Conservation (phyloP, 2,329 filamentous ascomycete genomes). For the Ilyonectria destructans region DNA sequence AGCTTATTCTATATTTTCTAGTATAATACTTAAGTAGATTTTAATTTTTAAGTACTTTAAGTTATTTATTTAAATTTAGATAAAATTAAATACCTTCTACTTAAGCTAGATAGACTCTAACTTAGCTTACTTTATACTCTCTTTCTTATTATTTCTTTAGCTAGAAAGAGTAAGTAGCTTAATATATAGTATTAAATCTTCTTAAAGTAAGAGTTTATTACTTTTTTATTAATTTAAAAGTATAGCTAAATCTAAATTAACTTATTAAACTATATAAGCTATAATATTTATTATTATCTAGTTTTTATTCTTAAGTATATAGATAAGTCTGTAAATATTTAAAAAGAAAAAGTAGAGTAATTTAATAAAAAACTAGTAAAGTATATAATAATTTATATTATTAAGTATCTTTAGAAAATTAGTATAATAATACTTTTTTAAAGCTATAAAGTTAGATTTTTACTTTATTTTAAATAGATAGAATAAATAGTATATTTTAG, state of each 20-base stretch:
- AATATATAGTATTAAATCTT: not conserved
- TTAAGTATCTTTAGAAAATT: not conserved
- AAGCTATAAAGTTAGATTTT: not conserved
- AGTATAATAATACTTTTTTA: not conserved
- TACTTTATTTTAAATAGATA: not conserved
- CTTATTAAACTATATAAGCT: not conserved
- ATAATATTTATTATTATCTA: not conserved
- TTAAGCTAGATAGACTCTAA: not conserved
- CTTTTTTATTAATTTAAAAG: not conserved
- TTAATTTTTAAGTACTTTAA: not conserved
- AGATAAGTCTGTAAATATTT: not conserved
- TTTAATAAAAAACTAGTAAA: not conserved
- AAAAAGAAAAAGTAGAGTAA: not conserved
- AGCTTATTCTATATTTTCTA: not conserved
- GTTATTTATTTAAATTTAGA: not conserved
- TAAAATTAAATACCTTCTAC: not conserved
- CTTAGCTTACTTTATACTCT: not conserved
- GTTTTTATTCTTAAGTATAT: not conserved
- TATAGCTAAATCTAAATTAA: not conserved
- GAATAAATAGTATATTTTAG: not conserved
- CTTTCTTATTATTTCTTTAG: not conserved
- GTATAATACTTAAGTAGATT: not conserved
- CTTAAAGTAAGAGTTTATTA: not conserved
- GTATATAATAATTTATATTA: not conserved
- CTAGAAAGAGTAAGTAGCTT: not conserved